A percentile compares a stretch with the other conserved stretches of the same genome.
These are phyloP conservation scores for Aspergillus avenaceus DNA, from an alignment of 495 filamentous ascomycete species.

Conservation along the genomic window DNA sequence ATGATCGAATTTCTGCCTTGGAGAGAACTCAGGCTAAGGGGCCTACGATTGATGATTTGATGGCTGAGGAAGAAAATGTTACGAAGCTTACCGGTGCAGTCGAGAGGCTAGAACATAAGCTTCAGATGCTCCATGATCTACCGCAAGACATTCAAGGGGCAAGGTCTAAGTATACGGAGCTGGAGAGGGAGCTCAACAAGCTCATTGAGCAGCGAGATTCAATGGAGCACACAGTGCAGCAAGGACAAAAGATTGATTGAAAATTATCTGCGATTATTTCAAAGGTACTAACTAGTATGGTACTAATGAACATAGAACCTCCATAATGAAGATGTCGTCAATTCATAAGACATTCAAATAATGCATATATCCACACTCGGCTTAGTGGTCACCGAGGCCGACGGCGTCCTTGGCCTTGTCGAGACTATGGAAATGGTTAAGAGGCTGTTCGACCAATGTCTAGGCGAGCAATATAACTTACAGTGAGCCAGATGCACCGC, in stretches of 20 bases:
- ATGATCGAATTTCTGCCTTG: constrained; percentile 42
- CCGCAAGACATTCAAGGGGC: constrained; percentile 66
- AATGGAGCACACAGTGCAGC: constrained; percentile 49
- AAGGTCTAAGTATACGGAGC: constrained; percentile 57
- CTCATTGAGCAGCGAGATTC: constrained; percentile 58
- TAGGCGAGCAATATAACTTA: constrained; percentile 15
- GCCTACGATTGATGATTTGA: constrained; percentile 47
- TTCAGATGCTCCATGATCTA: constrained; percentile 61
- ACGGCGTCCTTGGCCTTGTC: constrained; percentile 59
- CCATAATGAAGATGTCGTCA: not conserved
- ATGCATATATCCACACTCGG: not conserved
- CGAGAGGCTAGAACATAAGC: constrained; percentile 47
- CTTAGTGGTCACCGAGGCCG: constrained; percentile 48
- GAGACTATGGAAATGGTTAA: constrained; percentile 29
- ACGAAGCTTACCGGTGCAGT: constrained; percentile 31
- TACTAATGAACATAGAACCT: not conserved
- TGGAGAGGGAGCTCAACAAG: constrained; percentile 56
- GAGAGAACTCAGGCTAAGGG: constrained; percentile 33
- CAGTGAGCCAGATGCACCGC: constrained; percentile 39
- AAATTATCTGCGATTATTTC: not conserved
- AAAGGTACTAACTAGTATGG: not conserved
- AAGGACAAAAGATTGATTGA: too few species aligned
- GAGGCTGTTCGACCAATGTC: not conserved
- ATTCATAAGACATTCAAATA: constrained; percentile 4
- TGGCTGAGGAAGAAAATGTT: constrained; percentile 41